These are phyloP conservation scores for Gossypium australe DNA, from an alignment of 345 rosid species.

Conservation along the genomic window DNA sequence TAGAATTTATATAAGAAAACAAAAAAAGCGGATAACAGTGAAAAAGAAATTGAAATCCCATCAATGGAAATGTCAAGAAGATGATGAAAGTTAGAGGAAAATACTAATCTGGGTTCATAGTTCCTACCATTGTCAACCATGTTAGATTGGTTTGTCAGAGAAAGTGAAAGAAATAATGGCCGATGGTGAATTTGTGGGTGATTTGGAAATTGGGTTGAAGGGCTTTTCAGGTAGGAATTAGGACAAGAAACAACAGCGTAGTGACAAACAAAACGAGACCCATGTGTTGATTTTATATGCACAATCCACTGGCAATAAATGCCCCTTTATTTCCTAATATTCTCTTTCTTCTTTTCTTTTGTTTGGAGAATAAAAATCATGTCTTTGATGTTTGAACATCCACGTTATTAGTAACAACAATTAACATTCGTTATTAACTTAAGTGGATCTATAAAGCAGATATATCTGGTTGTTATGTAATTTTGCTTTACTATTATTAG, in stretches of 20 bases:
- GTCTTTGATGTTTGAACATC: no score
- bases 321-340: neutral
- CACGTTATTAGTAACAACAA: no score
- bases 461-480: no score
- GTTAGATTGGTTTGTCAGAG: neutral
- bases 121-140: slow-evolving; percentile 56
- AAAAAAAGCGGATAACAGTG: neutral
- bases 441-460: no score
- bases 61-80: neutral
- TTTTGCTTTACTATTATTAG: no score
- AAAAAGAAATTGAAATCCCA: neutral
- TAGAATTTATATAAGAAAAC: neutral
- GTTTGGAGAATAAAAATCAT: no score
- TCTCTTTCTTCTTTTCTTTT: neutral
- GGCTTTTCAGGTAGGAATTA: slow-evolving; percentile 4
- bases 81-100: neutral
- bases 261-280: neutral
- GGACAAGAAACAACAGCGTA: neutral
- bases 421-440: no score
- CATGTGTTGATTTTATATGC: neutral
- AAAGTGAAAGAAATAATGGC: neutral
- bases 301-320: neutral
- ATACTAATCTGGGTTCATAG: neutral
- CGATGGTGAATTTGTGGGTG: neutral
- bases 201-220: neutral